Percentiles rank a stretch among this genome's conserved stretches.
Conservation (phyloP, 495 filamentous ascomycete genomes). For the Neurospora sp. region DNA sequence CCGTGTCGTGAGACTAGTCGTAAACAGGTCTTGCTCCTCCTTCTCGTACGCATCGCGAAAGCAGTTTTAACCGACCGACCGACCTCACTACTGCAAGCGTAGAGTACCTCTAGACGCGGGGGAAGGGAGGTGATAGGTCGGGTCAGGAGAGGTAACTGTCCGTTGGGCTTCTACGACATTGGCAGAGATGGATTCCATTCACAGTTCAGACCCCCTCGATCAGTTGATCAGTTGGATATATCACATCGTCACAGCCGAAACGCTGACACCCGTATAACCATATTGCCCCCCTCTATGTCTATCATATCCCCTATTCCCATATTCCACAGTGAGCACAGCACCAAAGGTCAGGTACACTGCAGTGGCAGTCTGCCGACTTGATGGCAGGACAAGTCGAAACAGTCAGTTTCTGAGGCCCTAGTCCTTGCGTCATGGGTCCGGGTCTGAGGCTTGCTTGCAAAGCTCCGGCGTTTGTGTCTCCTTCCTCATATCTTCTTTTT, state of each 20-base stretch:
- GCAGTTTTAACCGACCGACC: background rate
- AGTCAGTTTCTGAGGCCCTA: background rate
- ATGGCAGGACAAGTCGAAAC: background rate
- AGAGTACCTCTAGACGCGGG: background rate
- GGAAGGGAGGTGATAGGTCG: background rate
- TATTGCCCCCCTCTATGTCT: background rate
- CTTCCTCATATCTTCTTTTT: background rate
- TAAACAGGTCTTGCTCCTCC: background rate
- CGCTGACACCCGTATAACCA: background rate
- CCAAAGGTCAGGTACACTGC: background rate
- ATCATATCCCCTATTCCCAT: background rate
- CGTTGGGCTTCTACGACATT: background rate
- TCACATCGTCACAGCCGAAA: background rate
- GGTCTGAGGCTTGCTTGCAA: background rate
- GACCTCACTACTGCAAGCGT: background rate
- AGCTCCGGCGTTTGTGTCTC: background rate
- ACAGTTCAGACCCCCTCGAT: background rate
- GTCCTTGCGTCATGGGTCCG: background rate
- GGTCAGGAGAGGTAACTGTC: background rate
- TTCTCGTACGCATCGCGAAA: background rate
- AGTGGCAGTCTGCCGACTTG: background rate
- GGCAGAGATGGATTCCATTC: background rate
- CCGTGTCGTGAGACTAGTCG: background rate
- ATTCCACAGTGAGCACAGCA: background rate
- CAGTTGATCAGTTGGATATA: background rate